Evolutionary conservation across 73 alveolate species (phyloP).

Genomic region (Paramecium sexaurelia): DNA sequence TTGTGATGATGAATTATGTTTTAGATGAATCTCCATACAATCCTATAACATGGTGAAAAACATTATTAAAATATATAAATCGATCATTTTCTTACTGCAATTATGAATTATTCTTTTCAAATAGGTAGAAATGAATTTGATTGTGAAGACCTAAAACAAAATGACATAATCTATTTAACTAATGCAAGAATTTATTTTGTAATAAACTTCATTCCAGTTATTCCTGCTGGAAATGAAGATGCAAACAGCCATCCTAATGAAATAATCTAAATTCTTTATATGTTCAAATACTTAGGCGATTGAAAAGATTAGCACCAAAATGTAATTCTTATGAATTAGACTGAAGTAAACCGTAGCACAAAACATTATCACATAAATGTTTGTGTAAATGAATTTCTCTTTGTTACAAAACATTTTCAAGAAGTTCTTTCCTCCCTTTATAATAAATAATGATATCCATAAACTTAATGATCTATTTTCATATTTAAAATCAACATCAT

Average conservation of each 20-base stretch:
- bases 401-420: conserved; percentile 23
- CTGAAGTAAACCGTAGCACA: conserved; percentile 43
- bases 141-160: not conserved
- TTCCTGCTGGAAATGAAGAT: conserved; percentile 66
- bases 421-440: conserved; percentile 59
- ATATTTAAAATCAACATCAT: not conserved
- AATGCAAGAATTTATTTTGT: conserved; percentile 37
- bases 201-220: conserved; percentile 65
- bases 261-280: conserved; percentile 10
- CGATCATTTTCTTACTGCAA: not conserved
- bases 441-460: conserved; percentile 9
- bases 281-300: conserved; percentile 34
- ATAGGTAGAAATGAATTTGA: not conserved
- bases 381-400: conserved; percentile 40
- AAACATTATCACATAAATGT: conserved; percentile 29
- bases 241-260: conserved; percentile 60
- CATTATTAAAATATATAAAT: not conserved
- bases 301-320: conserved; percentile 47
- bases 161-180: not conserved
- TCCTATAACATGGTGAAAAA: not conserved
- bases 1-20: conserved; percentile 6
- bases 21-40: not conserved
- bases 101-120: not conserved
- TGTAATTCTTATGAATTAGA: conserved; percentile 13
- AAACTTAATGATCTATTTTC: conserved; percentile 26